Evolutionary conservation across 2,329 filamentous ascomycete species (phyloP), one percentile per base, ranked within the genome.

Genomic region (Chaetothyriales sp.): DNA sequence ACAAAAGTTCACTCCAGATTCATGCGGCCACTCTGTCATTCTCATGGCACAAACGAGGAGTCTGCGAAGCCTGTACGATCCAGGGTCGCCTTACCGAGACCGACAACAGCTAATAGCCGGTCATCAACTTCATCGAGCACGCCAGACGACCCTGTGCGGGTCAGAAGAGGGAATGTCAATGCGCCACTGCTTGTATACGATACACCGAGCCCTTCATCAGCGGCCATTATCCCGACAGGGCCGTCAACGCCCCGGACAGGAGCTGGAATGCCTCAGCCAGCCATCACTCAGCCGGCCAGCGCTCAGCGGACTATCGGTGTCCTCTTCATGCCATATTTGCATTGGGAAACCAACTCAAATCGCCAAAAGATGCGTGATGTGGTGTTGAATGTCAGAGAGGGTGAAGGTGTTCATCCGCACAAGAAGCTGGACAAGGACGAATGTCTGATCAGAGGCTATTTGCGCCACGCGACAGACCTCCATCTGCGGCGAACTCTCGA

Each of bases 401-500:
- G 60, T 0, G 62, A 60, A 32, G 63, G 65, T 55, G 12, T 48
- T 64, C 12, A 70, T 56, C 19, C 8, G n/a, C 55, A 63, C 51
- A 45, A 44, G 10, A 49, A 43, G 26, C 18, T 58, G 56, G 44
- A 59, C 64, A 51, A 49, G 26, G 72, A 76, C 52, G 66, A 71
- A 42, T 65, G 74, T 57, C 65, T 77, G 2, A 57, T 76, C 3
- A 63, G 71, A 36, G 74, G 70, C 19, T 74, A 78, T 57, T 52
- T 77, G 18, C 62, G 64, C 6, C 65, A 64, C 19, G 68, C 66
- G 9, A 73, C 71, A 9, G 70, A 70, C 4, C 64, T 80, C 1
- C 79, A 83, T 60, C 72, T 79, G 0, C 73, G 79, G 8, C 70
- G 80, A 19, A 83, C 80, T 0, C 65, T 83, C 1, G 79, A 83